Evolutionary conservation across 1,284 basidiomycete genomes (phyloP).

Genomic region (Trichosporon sp.): DNA sequence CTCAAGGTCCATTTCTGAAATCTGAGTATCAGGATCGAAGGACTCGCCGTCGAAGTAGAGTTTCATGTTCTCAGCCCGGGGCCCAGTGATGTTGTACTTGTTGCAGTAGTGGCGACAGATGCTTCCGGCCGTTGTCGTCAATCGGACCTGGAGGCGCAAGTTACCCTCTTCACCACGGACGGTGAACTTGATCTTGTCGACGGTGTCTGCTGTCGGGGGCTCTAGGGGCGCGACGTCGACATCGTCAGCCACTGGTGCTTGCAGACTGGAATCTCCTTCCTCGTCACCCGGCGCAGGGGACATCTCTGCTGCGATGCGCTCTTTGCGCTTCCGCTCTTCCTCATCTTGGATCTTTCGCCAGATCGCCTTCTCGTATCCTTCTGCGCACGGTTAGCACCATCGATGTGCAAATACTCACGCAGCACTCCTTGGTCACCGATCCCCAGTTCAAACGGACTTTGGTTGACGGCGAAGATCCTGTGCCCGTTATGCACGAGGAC

Average conservation of each 20-base stretch:
- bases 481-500: conserved; percentile 28
- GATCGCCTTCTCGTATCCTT: conserved; percentile 30
- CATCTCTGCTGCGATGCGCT: neutral
- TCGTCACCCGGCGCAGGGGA: neutral
- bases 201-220: neutral
- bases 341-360: conserved; percentile 24
- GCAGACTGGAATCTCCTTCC: neutral
- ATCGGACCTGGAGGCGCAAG: neutral
- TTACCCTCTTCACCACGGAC: conserved; percentile 16
- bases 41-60: conserved; percentile 31
- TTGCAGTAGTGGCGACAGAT: conserved; percentile 24
- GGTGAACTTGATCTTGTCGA: conserved; percentile 6
- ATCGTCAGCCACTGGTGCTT: neutral
- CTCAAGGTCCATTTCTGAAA: conserved; percentile 31
- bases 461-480: conserved; percentile 18
- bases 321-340: neutral
- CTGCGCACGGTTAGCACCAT: conserved; percentile 15
- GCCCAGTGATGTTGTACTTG: conserved; percentile 8
- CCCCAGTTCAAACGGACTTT: conserved; percentile 27
- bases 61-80: conserved; percentile 15
- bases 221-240: neutral
- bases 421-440: conserved; percentile 28
- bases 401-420: conserved; percentile 19
- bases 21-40: conserved; percentile 14
- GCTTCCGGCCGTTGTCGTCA: conserved; percentile 5